phyloP scores from a whole-genome alignment of 768 basidiomycete genomes.

The Termitomyces sp. region DNA sequence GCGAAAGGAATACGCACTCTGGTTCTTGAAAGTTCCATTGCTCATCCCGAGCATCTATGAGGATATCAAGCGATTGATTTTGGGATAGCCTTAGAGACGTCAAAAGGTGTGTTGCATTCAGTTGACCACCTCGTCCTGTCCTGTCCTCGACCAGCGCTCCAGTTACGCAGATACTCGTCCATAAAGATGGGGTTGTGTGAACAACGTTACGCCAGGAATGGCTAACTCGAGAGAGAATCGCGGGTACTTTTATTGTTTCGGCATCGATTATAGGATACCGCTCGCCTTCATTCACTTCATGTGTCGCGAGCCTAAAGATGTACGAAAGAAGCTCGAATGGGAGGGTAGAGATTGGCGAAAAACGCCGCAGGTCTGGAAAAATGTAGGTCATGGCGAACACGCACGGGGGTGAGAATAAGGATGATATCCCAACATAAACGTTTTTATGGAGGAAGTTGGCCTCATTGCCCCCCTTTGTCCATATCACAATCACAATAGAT shows the following conservation, averaged over 20 bases:
- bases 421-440: not conserved
- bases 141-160: conserved; percentile 26
- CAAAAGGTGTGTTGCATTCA: conserved; percentile 34
- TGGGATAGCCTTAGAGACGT: conserved; percentile 43
- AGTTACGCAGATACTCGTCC: conserved; percentile 52
- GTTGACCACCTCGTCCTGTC: not conserved
- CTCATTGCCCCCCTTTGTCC: conserved; percentile 26
- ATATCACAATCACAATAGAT: conserved; percentile 15
- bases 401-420: not conserved
- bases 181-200: conserved; percentile 42
- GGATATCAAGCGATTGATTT: conserved; percentile 45
- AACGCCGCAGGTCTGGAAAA: not conserved
- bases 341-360: conserved; percentile 33
- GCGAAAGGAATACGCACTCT: conserved; percentile 31
- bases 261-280: conserved; percentile 28
- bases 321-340: conserved; percentile 55
- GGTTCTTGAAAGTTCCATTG: conserved; percentile 54
- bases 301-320: conserved; percentile 47
- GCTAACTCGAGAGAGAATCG: conserved; percentile 42
- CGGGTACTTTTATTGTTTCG: conserved; percentile 38
- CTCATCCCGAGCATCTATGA: conserved; percentile 54
- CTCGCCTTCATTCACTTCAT: conserved; percentile 21
- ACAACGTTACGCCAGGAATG: conserved; percentile 50
- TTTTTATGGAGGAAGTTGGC: conserved; percentile 26
- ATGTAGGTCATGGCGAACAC: conserved; percentile 5